Base-by-base conservation (phyloP, 129 eudicot species). In the Chrysanthemum makinoi region DNA sequence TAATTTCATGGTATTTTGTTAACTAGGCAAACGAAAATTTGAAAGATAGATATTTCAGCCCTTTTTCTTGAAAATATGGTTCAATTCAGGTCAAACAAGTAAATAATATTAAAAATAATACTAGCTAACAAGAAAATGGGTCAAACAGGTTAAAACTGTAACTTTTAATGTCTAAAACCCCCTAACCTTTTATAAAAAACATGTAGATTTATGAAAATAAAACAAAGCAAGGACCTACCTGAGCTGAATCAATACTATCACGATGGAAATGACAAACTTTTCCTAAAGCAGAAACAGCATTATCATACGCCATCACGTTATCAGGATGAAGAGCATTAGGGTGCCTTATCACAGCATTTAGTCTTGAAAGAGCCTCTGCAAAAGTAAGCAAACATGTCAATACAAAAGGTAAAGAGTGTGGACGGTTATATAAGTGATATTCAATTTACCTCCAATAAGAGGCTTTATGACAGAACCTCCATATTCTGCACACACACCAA, bases 271-370 rank as follows among this genome's bases (percentile, higher is more conserved):
- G 95, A 68, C 96, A 92, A 59, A 92, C 80, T 80, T 89, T 92
- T 59, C 98, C 96, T n/a, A 92, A 84, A 46, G 98, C 98, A 66
- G 98, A 92, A 70, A 92, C 98, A 19, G 98, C 96, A 87, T 92
- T 89, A 72, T 92, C 98, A 83, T 92, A 94, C 53, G 99, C 95
- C 99, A 94, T 89, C 48, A 89, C 83, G 55, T 90, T 89, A 6
- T 94, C 99, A 89, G 95, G 66, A 62, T 89, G 88, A 72, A 68
- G 68, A 35, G 96, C 89, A 81, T 83, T 81, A 10, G 96, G 96
- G 74, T 85, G 77, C 62, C 90, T 72, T 72, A 92, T 87, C 28
- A 92, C 95, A 78, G 68, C 91, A 80, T 87, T 86, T 72, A 92
- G 79, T 73, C 98, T 87, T 12, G 96, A 87, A 62, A 92, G 91